Conservation (phyloP, 129 eudicot genomes). For the Arctium lappa region DNA sequence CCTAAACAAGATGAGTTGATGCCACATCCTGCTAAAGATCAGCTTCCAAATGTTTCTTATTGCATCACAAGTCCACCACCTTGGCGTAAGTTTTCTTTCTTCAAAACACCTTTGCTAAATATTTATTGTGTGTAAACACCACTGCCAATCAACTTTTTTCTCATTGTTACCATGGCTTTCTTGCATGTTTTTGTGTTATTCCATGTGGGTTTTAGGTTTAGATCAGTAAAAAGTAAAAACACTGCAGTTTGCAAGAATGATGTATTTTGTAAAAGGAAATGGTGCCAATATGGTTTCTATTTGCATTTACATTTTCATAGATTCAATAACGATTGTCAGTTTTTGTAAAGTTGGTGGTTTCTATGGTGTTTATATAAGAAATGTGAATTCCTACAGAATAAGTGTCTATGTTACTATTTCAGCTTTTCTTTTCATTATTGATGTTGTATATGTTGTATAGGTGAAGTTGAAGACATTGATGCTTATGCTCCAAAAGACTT, state of each 20-base stretch:
- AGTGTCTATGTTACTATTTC: no score
- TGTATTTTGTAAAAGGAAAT: neutral
- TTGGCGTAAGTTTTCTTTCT: constrained; percentile 56
- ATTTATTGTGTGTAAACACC: neutral
- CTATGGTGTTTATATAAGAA: neutral
- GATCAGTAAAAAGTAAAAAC: neutral
- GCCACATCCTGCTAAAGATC: no score
- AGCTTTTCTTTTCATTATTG: no score
- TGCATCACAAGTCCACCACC: constrained; percentile 93
- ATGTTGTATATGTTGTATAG: no score
- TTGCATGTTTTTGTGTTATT: no score
- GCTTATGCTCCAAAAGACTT: no score
- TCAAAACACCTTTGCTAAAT: neutral
- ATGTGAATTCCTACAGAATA: neutral
- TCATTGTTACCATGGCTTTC: neutral
- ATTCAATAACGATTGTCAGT: no score
- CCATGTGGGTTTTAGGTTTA: neutral
- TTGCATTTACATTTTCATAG: neutral
- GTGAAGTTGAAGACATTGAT: no score
- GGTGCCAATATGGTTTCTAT: neutral
- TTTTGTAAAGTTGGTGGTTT: neutral
- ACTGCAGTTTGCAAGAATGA: neutral
- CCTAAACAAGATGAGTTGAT: constrained; percentile 70
- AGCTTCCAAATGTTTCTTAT: no score
- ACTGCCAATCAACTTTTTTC: neutral